These are phyloP conservation scores for Bigelowiella natans DNA, from an alignment of 78 protist genomes.

Conservation along the genomic window DNA sequence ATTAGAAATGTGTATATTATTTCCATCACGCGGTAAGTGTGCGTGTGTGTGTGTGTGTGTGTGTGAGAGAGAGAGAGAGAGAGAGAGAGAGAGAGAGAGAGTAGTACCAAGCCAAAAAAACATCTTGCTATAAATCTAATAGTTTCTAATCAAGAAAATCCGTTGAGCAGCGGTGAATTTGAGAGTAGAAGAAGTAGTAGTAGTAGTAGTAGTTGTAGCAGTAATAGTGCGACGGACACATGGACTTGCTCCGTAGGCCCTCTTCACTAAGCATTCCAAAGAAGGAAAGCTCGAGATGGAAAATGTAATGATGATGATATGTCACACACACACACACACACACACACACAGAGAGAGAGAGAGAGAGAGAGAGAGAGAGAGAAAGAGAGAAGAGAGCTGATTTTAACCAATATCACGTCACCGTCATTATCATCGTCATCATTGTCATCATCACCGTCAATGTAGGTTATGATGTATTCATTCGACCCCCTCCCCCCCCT, in stretches of 20 bases:
- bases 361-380: neutral
- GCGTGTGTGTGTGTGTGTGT: neutral
- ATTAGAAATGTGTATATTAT: no score
- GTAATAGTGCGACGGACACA: no score
- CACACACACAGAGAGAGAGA: neutral
- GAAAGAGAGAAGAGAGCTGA: neutral
- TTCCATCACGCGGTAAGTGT: neutral
- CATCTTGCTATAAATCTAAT: no score
- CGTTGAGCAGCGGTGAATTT: no score
- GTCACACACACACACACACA: neutral
- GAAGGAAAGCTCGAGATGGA: neutral
- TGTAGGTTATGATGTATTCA: no score
- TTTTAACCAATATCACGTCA: neutral
- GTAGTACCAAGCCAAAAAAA: neutral
- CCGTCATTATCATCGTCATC: no score
- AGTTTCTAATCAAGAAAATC: no score
- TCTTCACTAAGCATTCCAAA: neutral
- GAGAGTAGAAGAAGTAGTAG: no score
- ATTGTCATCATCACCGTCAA: no score
- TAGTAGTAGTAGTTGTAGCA: no score
- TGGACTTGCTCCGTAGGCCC: neutral
- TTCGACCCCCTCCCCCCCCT: no score
- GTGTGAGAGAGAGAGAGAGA: neutral
- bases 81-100: neutral
- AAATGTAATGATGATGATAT: neutral